A percentile compares a stretch with the other conserved stretches of the same genome.
Conservation (phyloP, 1,284 basidiomycete species). For the Nidula niveotomentosa region DNA sequence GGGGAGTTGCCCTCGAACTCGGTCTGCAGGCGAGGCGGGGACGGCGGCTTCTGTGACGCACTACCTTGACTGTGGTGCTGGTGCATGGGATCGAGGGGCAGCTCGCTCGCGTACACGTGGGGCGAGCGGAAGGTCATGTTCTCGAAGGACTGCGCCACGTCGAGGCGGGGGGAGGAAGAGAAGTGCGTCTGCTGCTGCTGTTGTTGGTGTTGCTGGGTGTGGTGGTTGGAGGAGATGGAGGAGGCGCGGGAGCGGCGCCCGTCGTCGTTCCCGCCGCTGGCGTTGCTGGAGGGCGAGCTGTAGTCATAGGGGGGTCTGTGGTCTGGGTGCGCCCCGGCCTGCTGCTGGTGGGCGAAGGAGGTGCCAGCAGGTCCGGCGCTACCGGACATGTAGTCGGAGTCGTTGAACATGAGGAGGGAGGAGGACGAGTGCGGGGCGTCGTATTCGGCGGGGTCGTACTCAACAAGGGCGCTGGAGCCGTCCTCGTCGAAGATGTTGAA, state of each 20-base stretch:
- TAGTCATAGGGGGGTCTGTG: slow-evolving; percentile 42
- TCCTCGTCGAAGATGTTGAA: slow-evolving; percentile 35
- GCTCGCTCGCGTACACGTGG: slow-evolving; percentile 37
- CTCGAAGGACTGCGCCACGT: slow-evolving; percentile 57
- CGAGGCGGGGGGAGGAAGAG: slow-evolving; percentile 49
- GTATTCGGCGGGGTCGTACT: slow-evolving; percentile 69
- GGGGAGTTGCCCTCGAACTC: slow-evolving; percentile 33
- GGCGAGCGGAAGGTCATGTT: slow-evolving; percentile 65
- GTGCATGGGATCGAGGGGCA: slow-evolving; percentile 29
- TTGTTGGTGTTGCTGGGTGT: slow-evolving; percentile 3
- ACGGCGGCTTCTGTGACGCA: slow-evolving; percentile 51
- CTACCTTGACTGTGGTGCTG: background rate
- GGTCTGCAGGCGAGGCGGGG: slow-evolving; percentile 70
- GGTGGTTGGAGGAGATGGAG: slow-evolving; percentile 56
- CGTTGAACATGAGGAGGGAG: slow-evolving; percentile 56
- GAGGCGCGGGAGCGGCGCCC: slow-evolving; percentile 58
- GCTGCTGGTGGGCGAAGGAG: slow-evolving; percentile 20
- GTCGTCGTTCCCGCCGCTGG: slow-evolving; percentile 43
- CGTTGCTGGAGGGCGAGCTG: slow-evolving; percentile 64
- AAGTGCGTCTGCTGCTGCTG: slow-evolving; percentile 17
- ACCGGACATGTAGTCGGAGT: slow-evolving; percentile 44
- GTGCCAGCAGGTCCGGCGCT: slow-evolving; percentile 10
- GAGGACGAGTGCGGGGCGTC: slow-evolving; percentile 50
- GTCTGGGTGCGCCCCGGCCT: slow-evolving; percentile 16
- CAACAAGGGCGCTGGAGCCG: slow-evolving; percentile 36